These are phyloP conservation scores for Ganoderma resinaceum DNA, from an alignment of 1,284 basidiomycete species.

Conservation along the genomic window DNA sequence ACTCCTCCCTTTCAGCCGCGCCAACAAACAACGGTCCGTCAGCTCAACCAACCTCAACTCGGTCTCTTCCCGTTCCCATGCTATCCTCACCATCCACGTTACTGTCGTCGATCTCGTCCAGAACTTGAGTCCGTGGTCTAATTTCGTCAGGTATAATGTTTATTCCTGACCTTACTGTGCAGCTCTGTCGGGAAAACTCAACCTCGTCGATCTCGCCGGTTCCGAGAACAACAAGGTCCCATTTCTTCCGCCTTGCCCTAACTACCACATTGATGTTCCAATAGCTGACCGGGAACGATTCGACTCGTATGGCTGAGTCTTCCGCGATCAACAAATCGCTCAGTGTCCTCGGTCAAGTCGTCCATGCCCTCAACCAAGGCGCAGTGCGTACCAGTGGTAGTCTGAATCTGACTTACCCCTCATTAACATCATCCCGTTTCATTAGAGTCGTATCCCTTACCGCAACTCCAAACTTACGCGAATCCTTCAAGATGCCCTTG, in stretches of 20 bases:
- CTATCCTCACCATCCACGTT: constrained; percentile 77
- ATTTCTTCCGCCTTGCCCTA: not conserved
- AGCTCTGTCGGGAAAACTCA: constrained; percentile 78
- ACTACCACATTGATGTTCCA: no score
- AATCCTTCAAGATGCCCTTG: constrained; percentile 85
- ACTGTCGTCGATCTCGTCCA: constrained; percentile 54
- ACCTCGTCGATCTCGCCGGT: constrained; percentile 86
- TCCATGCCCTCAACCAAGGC: constrained; percentile 80
- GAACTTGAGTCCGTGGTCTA: constrained; percentile 52
- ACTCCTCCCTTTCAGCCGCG: constrained; percentile 48
- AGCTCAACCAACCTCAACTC: constrained; percentile 84
- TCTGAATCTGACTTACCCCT: not conserved
- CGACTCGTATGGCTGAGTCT: constrained; percentile 81
- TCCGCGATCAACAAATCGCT: constrained; percentile 87
- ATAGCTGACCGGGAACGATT: constrained; percentile 81
- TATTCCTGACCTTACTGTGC: constrained; percentile 3
- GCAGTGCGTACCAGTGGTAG: constrained; percentile 53
- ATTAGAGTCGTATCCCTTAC: constrained; percentile 79
- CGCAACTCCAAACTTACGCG: constrained; percentile 85
- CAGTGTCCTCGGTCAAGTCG: constrained; percentile 83
- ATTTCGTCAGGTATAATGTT: not conserved
- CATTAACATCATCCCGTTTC: constrained; percentile 1
- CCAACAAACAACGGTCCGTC: constrained; percentile 78
- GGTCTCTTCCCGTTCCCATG: constrained; percentile 84
- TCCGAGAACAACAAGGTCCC: constrained; percentile 85